Evolutionary conservation across 2,329 filamentous ascomycete species (phyloP).

Genomic region (Rasamsonia emersonii): DNA sequence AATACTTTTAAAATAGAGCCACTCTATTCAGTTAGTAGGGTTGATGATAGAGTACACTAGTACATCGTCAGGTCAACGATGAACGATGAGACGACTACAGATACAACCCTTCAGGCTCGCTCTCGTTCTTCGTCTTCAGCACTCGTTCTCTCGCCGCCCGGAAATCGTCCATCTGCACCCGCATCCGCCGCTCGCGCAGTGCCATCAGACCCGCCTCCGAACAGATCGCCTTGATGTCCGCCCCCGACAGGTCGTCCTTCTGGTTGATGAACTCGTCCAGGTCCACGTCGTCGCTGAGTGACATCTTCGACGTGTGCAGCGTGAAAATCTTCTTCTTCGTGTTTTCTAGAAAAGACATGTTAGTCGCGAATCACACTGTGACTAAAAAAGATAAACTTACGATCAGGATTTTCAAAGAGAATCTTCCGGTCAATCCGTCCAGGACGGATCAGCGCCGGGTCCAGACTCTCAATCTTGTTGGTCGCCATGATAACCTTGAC

Average conservation of each 20-base stretch:
- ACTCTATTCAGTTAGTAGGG: too few relatives aligned
- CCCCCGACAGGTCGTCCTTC: conserved; percentile 94
- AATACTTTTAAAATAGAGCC: too few relatives aligned
- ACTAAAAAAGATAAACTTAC: conserved; percentile 33
- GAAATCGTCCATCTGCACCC: conserved; percentile 98
- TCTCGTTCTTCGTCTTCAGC: conserved; percentile 96
- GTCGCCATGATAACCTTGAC: conserved; percentile 99
- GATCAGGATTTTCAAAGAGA: conserved; percentile 63
- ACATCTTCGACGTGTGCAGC: conserved; percentile 98
- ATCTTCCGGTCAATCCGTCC: conserved; percentile 99
- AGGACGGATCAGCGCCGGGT: conserved; percentile 90
- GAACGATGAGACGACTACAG: too few relatives aligned
- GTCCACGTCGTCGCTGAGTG: conserved; percentile 89
- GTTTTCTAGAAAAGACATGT: conserved; percentile 48
- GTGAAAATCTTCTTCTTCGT: conserved; percentile 98
- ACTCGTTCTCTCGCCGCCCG: conserved; percentile 85
- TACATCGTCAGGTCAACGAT: too few relatives aligned
- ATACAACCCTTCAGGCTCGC: conserved; percentile 96
- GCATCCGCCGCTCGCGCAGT: conserved; percentile 88
- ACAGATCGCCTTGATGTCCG: conserved; percentile 98
- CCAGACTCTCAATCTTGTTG: conserved; percentile 98
- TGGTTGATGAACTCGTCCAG: conserved; percentile 97
- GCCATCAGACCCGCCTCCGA: conserved; percentile 94
- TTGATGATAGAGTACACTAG: too few relatives aligned
- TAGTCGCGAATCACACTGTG: background rate